phyloP scores from a whole-genome alignment of 1,139 yeast species.

The Yamadazyma diddensiae region DNA sequence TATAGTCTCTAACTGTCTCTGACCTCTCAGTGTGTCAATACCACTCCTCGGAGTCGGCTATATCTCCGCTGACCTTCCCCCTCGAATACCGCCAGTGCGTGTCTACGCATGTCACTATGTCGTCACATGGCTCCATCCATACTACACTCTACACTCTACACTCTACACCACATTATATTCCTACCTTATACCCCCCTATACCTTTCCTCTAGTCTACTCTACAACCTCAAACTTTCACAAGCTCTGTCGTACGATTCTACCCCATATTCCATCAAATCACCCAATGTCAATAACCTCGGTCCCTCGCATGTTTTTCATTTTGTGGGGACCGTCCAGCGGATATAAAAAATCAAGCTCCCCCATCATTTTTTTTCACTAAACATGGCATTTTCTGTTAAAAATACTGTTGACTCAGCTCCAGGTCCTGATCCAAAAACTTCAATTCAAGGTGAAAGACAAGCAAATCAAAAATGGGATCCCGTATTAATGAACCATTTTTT shows the following conservation, averaged over 20 bases:
- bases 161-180: no score
- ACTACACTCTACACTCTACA: no score
- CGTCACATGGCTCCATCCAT: no score
- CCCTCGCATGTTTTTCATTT: slow-evolving; percentile 1
- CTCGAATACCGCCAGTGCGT: not conserved
- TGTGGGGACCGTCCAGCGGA: slow-evolving; percentile 6
- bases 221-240: no score
- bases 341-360: not conserved
- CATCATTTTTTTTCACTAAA: not conserved
- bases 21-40: no score
- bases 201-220: no score
- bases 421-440: slow-evolving; percentile 37
- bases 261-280: not conserved
- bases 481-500: slow-evolving; percentile 45
- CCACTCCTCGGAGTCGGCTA: no score
- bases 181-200: no score
- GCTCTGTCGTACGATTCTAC: not conserved
- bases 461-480: slow-evolving; percentile 33
- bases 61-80: no score
- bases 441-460: slow-evolving; percentile 34
- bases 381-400: slow-evolving; percentile 8
- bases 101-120: no score
- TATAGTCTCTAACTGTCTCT: no score
- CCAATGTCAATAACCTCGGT: slow-evolving; percentile 4
- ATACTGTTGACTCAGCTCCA: slow-evolving; percentile 15